Evolutionary conservation across 2,329 filamentous ascomycete species (phyloP), one percentile per base, ranked within the genome.

Genomic region (Trichoderma oligosporum): DNA sequence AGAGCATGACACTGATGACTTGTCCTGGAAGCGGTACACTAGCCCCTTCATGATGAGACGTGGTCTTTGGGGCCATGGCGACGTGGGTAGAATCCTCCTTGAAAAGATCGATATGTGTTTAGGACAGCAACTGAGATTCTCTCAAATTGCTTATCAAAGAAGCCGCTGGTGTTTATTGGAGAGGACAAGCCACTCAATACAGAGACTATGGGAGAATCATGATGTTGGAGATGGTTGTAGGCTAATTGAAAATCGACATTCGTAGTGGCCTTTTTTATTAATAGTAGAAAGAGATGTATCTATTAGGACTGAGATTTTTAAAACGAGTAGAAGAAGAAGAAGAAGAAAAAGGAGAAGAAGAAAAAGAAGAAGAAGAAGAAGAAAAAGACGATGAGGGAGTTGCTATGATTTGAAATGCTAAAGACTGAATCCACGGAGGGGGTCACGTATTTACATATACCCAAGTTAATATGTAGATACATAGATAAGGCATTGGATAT

Each of bases 1-100:
- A 68, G 18, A 74, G 62, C 27, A 73, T 60, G 7, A 75, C 65
- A 48, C 70, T 73, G 63, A 72, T 66, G 14, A 71, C 61, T 56
- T 70, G 66, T 18, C 73, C 73, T 4, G 58, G 65, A 36, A 73
- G 58, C 5, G 73, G 73, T 56, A 72, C 67, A 35, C n/a, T 33
- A 39, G 60, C 54, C 25, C 54, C 54, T 44, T 25, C 22, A 16
- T n/a, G 45, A 11, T 31, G 25, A 18, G 45, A 42, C 11, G 22
- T 29, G 22, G 44, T 45, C 8, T 20, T 51, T 5, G 52, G 51
- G 20, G 57, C 16, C 53, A 56, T 56, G 14, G 22, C 6, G 22
- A 7, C 25, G 45, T 36, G 12, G 4, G 2, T n/a, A 4, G 25
- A 7, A 33, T 4, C n/a, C 31, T 31, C 31, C 7, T 27, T 22